Evolutionary conservation across 2,329 filamentous ascomycete genomes (phyloP), one percentile per base, ranked within the genome.

Genomic region (Curvularia sp.): DNA sequence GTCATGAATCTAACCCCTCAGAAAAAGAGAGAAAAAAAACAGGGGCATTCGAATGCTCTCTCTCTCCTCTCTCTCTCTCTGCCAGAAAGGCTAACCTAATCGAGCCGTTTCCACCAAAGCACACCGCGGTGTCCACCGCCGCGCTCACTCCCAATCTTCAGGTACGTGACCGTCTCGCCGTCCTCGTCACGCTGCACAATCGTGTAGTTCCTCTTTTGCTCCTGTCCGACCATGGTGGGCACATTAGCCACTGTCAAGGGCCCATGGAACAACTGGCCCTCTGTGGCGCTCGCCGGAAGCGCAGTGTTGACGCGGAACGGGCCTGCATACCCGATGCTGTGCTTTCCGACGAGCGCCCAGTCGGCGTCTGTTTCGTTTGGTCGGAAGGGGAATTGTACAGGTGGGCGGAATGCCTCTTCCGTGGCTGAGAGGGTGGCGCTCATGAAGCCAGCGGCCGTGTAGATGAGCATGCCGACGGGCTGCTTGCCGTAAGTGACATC

Each of bases 331-430:
- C 67, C 65, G 15, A 74, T 58, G 34, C 63, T 66, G 32, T 74
- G 72, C 46, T 65, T 68, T 13, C 72, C 72, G 2, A 74, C 63
- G 2, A 64, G 63, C 15, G 72, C 70, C 72, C 72, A 74, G 21
- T 71, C 68, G 3, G 61, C 36, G 45, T 74, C 71, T 2, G 48
- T 49, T 28, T 73, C 69, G 23, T 55, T 60, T 30, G 55, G 23
- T 15, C 60, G 53, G 58, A 51, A 68, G 2, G 71, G 72, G 43
- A 67, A 73, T 0, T 62, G 67, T 1, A 74, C 54, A 43, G 64
- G 63, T 0, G 65, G 66, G 3, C 71, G 68, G 2, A 68, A 34
- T 0, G 42, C 25, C 10, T 70, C 60, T 23, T 72, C 68, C 0
- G 70, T 73, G 0, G 71, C 68, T 10, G 64, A 66, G 28, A 74